Evolutionary conservation across 768 basidiomycete species (phyloP).

Genomic region (Phanerodontia chrysosporium): DNA sequence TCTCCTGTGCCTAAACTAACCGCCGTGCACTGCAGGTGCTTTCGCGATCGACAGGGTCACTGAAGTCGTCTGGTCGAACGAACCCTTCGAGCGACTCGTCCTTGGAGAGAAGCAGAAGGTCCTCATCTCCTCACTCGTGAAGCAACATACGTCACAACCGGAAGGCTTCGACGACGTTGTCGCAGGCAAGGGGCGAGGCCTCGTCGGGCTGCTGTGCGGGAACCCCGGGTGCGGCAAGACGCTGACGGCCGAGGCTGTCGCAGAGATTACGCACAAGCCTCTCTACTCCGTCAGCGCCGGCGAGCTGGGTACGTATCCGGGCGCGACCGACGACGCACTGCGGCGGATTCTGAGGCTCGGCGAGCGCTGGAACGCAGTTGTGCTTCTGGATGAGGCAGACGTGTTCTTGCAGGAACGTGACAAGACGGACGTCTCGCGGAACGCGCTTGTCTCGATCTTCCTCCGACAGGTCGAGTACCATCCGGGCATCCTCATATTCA

Average conservation of each 20-base stretch:
- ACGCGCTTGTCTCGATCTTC: conserved; percentile 34
- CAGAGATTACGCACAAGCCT: conserved; percentile 26
- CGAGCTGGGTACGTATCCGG: conserved; percentile 29
- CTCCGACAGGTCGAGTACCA: conserved; percentile 35
- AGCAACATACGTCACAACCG: conserved; percentile 8
- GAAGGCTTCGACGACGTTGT: conserved; percentile 27
- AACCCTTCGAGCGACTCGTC: conserved; percentile 32
- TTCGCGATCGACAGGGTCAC: conserved; percentile 27
- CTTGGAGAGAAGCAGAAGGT: conserved; percentile 30
- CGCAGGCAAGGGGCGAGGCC: conserved; percentile 33
- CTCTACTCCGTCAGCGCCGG: conserved; percentile 30
- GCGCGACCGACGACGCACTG: conserved; percentile 22
- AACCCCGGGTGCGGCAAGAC: conserved; percentile 35
- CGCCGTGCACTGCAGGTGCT: conserved; percentile 18
- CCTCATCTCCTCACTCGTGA: conserved; percentile 28
- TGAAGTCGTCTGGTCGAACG: conserved; percentile 30
- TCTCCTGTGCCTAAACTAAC: background rate
- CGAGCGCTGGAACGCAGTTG: conserved; percentile 31
- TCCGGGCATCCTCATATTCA: conserved; percentile 34
- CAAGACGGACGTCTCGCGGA: conserved; percentile 22
- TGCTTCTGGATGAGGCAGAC: conserved; percentile 30
- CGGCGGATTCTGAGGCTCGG: conserved; percentile 25
- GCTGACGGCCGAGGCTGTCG: conserved; percentile 32
- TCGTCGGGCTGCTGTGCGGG: conserved; percentile 32
- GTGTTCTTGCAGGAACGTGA: conserved; percentile 26